These are phyloP conservation scores for Fusarium burgessii DNA, from an alignment of 2,329 filamentous ascomycete species.

Conservation along the genomic window DNA sequence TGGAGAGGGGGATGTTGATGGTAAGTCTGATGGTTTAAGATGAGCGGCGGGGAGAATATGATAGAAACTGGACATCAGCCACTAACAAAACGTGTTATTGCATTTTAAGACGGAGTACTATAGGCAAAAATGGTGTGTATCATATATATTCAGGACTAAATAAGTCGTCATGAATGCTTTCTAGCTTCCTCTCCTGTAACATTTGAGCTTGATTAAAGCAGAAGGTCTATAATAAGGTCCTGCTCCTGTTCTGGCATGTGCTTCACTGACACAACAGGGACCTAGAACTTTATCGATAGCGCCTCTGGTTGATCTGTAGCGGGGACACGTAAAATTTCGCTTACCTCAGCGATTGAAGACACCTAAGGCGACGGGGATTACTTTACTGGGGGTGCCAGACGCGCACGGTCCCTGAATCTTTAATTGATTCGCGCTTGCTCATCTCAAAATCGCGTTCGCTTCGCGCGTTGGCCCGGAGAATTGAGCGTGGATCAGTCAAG, in stretches of 20 bases:
- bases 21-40: slow-evolving; percentile 1
- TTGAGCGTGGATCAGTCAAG: slow-evolving; percentile 35
- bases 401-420: slow-evolving; percentile 41
- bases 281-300: neutral
- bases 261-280: slow-evolving; percentile 8
- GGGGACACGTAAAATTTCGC: slow-evolving; percentile 4
- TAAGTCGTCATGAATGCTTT: neutral
- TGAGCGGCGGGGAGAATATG: slow-evolving; percentile 29
- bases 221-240: neutral
- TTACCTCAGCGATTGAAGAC: slow-evolving; percentile 19
- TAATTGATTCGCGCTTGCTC: slow-evolving; percentile 44
- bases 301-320: neutral
- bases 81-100: slow-evolving; percentile 25
- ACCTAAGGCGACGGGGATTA: neutral
- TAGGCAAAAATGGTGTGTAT: neutral
- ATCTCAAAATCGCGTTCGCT: slow-evolving; percentile 35
- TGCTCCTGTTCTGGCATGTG: neutral
- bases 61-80: slow-evolving; percentile 27
- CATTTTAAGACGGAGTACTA: slow-evolving; percentile 3
- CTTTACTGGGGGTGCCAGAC: neutral
- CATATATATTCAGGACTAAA: neutral
- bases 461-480: slow-evolving; percentile 43
- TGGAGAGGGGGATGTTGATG: slow-evolving; percentile 12
- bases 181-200: neutral
- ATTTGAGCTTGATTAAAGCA: neutral